Evolutionary conservation across 371 early-diverging fungal genomes (phyloP).

Genomic region (Chytridium lagenaria): DNA sequence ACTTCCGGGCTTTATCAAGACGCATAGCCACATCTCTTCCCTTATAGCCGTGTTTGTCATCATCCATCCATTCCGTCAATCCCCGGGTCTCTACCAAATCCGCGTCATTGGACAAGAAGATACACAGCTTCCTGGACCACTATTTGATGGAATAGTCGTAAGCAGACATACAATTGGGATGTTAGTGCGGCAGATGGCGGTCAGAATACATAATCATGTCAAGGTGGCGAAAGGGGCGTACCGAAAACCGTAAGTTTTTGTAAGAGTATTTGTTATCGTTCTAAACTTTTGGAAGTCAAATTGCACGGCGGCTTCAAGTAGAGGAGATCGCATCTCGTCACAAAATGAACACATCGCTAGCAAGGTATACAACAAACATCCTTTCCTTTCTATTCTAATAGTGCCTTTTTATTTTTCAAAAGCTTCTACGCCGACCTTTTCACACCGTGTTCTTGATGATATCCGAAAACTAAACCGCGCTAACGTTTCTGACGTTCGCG

Average conservation of each 20-base stretch:
- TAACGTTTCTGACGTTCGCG: too few relatives aligned
- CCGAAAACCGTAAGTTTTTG: constrained; percentile 44
- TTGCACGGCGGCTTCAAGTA: constrained; percentile 15
- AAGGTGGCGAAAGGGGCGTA: constrained; percentile 31
- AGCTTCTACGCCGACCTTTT: constrained; percentile 16
- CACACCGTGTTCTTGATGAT: constrained; percentile 1
- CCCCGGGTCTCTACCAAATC: constrained; percentile 64
- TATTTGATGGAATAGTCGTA: constrained; percentile 74
- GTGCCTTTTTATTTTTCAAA: neutral
- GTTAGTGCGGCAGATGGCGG: constrained; percentile 73
- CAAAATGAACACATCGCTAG: constrained; percentile 15
- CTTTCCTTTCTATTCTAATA: neutral
- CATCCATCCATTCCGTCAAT: constrained; percentile 51
- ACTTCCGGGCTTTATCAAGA: constrained; percentile 37
- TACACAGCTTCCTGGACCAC: constrained; percentile 62
- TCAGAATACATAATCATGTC: constrained; percentile 62
- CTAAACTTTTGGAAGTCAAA: constrained; percentile 13
- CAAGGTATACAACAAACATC: neutral
- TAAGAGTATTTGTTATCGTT: neutral
- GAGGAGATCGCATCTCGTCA: constrained; percentile 27
- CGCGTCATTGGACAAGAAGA: constrained; percentile 51
- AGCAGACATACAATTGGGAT: constrained; percentile 71
- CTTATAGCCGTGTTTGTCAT: constrained; percentile 50
- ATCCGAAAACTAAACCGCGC: too few relatives aligned
- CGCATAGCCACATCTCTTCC: constrained; percentile 23